These are phyloP conservation scores for Scedosporium apiospermum DNA, from an alignment of 2,329 filamentous ascomycete genomes.

Conservation along the genomic window DNA sequence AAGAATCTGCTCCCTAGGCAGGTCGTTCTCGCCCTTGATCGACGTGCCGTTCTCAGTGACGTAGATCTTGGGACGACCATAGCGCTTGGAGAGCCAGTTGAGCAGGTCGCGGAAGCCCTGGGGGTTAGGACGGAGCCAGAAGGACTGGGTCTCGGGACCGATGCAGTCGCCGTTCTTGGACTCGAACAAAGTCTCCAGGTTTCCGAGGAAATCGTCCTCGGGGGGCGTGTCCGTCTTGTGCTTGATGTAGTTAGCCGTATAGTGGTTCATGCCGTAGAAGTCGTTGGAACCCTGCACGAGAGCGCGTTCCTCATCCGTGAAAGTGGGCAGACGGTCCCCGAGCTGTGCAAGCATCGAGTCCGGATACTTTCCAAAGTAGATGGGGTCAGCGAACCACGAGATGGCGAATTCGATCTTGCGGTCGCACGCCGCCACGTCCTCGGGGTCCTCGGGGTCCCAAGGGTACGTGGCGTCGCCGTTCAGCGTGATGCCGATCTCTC, in stretches of 20 bases:
- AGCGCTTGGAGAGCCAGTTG: conserved; percentile 68
- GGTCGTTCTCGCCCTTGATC: conserved; percentile 72
- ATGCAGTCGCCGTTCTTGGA: conserved; percentile 66
- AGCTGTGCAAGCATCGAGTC: conserved; percentile 76
- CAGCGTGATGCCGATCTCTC: conserved; percentile 78
- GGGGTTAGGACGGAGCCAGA: conserved; percentile 71
- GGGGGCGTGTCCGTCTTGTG: conserved; percentile 54
- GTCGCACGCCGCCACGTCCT: conserved; percentile 64
- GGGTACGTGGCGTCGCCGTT: conserved; percentile 79
- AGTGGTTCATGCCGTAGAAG: conserved; percentile 94
- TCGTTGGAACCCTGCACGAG: conserved; percentile 82
- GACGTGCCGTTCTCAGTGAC: conserved; percentile 86
- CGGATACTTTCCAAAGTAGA: conserved; percentile 79
- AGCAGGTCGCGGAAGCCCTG: conserved; percentile 69
- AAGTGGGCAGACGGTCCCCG: conserved; percentile 64
- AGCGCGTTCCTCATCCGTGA: conserved; percentile 60
- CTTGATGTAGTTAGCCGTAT: conserved; percentile 80
- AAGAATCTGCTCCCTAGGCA: conserved; percentile 60
- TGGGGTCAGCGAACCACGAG: conserved; percentile 79
- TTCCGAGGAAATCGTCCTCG: conserved; percentile 61
- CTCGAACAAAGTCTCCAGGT: conserved; percentile 62
- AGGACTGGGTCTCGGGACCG: conserved; percentile 71
- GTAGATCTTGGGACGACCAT: conserved; percentile 68
- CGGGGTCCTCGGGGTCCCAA: conserved; percentile 68
- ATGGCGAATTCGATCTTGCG: conserved; percentile 84